Evolutionary conservation across 352 stramenopile species (phyloP), one percentile per base, ranked within the genome.

Genomic region (Aphanomyces cochlioides): DNA sequence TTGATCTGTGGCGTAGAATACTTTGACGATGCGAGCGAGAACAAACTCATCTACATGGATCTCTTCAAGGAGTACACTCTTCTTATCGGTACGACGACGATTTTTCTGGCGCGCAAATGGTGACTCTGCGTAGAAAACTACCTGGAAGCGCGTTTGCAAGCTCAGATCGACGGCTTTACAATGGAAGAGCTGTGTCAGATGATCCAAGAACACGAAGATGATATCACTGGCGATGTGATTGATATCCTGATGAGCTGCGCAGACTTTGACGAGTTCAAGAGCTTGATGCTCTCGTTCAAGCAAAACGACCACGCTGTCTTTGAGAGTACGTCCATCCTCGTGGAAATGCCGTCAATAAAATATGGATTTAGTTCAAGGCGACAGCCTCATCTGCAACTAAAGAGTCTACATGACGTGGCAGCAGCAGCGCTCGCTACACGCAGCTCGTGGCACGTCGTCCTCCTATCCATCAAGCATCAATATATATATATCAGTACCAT

Each of bases 191-290:
- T 93, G 2, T 87, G 77, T 48, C 79, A 78, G n/a, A 84, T 89
- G 60, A 90, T 95, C 71, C 83, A 95, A 77, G 83, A 93, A 54
- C 84, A 93, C 63, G 85, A 93, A 84, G 85, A 92, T 37, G 83
- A 92, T 56, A 92, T 95, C 59, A 78, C 84, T 2, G 66, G 83
- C 5, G 87, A 92, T 68, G 85, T 92, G 38, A 87, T 90, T 65
- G 87, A 93, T 69, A 81, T 92, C 21, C 73, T 95, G 19, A 68
- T 91, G 70, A 92, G 85, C 72, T 91, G 79, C 74, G 89, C 82
- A 15, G 82, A 92, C 65, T 95, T 95, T 78, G 87, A 95, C 70
- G 87, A 95, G 60, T 95, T 95, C 74, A 93, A 93, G 77, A 86
- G 72, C 47, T 80, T 95, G 34, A 93, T 95, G 85, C 75, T 95